A percentile compares a stretch with the other conserved stretches of the same genome.
Conservation (phyloP, 2,329 filamentous ascomycete species). For the Plenodomus biglobosus region DNA sequence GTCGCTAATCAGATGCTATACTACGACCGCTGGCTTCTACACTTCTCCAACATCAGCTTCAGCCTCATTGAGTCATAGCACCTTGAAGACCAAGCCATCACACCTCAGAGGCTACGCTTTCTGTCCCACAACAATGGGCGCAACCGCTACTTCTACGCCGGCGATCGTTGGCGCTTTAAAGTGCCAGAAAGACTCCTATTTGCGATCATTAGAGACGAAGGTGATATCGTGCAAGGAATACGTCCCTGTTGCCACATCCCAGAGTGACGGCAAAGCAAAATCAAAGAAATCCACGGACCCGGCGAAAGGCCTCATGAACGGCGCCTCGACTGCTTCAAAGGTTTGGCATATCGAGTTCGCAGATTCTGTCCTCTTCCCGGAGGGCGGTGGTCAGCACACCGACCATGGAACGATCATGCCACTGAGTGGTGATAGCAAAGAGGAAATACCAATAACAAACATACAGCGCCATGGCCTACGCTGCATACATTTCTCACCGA, state of each 20-base stretch:
- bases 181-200: constrained; percentile 39
- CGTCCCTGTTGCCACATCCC: constrained; percentile 18
- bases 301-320: constrained; percentile 16
- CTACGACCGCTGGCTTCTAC: constrained; percentile 17
- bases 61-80: constrained; percentile 9
- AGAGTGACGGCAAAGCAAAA: constrained; percentile 26
- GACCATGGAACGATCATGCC: constrained; percentile 35
- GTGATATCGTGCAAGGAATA: constrained; percentile 38
- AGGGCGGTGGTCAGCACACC: constrained; percentile 38
- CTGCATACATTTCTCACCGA: constrained; percentile 75
- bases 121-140: constrained; percentile 17
- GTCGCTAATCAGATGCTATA: constrained; percentile 14
- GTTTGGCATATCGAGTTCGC: constrained; percentile 36
- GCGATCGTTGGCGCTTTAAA: constrained; percentile 35
- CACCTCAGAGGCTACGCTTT: not conserved
- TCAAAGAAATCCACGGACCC: constrained; percentile 31
- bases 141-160: constrained; percentile 12
- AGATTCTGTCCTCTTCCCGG: constrained; percentile 39
- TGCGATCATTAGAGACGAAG: constrained; percentile 32
- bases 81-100: not conserved
- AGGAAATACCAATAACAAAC: constrained; percentile 30
- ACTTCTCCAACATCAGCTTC: constrained; percentile 5
- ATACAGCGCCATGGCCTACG: constrained; percentile 55
- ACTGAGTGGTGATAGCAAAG: constrained; percentile 12
- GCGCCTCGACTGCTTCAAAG: constrained; percentile 12